Base-by-base conservation (phyloP, 805 yeast genomes). In the Jamesozyma piceae region DNA sequence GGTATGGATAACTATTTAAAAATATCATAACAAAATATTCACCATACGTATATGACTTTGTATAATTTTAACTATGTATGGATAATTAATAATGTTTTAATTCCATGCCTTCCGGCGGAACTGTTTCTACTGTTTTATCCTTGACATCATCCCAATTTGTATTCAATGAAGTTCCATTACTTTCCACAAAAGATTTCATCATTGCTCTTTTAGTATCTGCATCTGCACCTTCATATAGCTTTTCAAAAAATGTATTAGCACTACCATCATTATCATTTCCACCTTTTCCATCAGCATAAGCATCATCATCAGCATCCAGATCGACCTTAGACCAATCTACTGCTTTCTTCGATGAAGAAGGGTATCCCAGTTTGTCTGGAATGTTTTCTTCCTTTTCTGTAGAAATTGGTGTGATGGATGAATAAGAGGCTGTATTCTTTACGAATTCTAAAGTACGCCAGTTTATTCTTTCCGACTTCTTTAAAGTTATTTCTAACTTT, bases 141-240 rank as follows among this genome's bases (percentile, higher is more conserved):
- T 75, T 69, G 2, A 94, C 97, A 46, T 87, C 95, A 10, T 66
- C 74, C 99, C 99, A 92, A 57, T 86, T 84, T 3, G 98, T 92
- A 37, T 95, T 85, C 45, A 92, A 68, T 2, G 95, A 77, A 0
- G 98, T 92, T 18, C 99, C 99, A 53, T 84, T 82, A 52, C 95
- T 84, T 63, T 92, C 96, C n/a, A 77, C 71, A 54, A 75, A 92
- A 41, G 95, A 85, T 66, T 92, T 92, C 95, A 86, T 82, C 97
- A 92, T 92, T 2, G 99, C 99, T 40, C 94, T 71, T 51, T 69
- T 70, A 1, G 95, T 81, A 54, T 92, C 96, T 6, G 83, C 92
- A 57, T 88, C 95, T 0, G 95, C 90, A 49, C 74, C 79, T 22
- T 73, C 72, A 64, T 82, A 92, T 10, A 92, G 57, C 49, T 77